These are phyloP conservation scores for Brettanomyces anomalus DNA, from an alignment of 805 yeast species.

Conservation along the genomic window DNA sequence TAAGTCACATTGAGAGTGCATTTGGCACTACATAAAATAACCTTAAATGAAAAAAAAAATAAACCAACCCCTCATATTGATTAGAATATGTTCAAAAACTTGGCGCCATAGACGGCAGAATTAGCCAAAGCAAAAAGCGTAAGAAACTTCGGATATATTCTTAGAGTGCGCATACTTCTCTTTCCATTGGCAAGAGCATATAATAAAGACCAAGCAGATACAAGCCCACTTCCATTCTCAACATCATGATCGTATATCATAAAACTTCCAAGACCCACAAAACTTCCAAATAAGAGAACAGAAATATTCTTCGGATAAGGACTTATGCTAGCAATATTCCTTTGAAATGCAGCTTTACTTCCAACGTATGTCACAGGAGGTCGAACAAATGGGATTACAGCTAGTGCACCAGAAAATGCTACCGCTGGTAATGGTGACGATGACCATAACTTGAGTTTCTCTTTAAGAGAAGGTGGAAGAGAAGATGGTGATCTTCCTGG, in stretches of 20 bases:
- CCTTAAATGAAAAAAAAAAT: no score
- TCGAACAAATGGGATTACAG: constrained; percentile 17
- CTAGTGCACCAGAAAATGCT: constrained; percentile 28
- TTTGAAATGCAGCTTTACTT: constrained; percentile 5
- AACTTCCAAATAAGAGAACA: constrained; percentile 46
- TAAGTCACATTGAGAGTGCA: background rate
- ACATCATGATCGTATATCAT: constrained; percentile 72
- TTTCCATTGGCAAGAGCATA: constrained; percentile 66
- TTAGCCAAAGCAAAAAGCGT: constrained; percentile 52
- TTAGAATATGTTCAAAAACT: constrained; percentile 38
- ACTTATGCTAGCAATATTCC: constrained; percentile 6
- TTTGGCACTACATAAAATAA: background rate
- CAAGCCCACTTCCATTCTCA: constrained; percentile 72
- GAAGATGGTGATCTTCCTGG: background rate
- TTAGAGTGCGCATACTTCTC: constrained; percentile 44
- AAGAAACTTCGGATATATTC: constrained; percentile 54
- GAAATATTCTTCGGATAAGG: constrained; percentile 21
- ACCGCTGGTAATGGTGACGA: constrained; percentile 41
- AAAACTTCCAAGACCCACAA: constrained; percentile 59
- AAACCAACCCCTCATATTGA: no score
- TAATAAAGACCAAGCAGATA: constrained; percentile 71
- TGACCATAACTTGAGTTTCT: constrained; percentile 3
- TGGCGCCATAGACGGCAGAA: constrained; percentile 58
- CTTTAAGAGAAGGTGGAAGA: background rate
- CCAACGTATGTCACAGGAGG: constrained; percentile 10